Evolutionary conservation across 257 asterid species (phyloP).

Genomic region (Solanum tarapatanum): DNA sequence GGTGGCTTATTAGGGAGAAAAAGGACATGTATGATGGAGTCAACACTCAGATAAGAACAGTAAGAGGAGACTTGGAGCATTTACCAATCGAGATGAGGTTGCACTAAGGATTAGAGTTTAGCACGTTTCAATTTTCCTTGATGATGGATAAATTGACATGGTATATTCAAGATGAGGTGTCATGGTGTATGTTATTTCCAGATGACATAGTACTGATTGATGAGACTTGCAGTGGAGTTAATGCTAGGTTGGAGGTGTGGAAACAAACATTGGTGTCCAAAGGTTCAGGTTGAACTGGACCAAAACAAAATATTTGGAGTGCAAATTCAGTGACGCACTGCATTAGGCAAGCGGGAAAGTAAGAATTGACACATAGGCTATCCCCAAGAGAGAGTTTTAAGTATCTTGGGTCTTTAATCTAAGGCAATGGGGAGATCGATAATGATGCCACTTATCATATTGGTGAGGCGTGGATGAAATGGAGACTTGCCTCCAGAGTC

Average conservation of each 20-base stretch:
- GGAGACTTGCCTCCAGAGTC: neutral
- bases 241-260: neutral
- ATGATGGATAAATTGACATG: neutral
- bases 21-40: neutral
- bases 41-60: neutral
- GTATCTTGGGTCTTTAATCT: neutral
- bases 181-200: neutral
- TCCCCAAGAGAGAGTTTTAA: neutral
- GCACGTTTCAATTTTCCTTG: neutral
- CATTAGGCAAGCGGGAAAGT: neutral
- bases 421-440: neutral
- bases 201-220: neutral
- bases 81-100: neutral
- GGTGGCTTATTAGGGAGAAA: neutral
- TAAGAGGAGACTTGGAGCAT: neutral
- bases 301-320: neutral
- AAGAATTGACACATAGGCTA: neutral
- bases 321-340: neutral
- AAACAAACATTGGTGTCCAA: neutral
- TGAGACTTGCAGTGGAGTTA: neutral
- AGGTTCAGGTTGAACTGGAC: neutral
- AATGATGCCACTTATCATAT: neutral
- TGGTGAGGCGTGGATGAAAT: neutral
- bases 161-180: neutral
- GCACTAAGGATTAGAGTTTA: neutral